Base-by-base conservation (phyloP, 202 grass and related monocot species). In the Brachypodium distachyon region DNA sequence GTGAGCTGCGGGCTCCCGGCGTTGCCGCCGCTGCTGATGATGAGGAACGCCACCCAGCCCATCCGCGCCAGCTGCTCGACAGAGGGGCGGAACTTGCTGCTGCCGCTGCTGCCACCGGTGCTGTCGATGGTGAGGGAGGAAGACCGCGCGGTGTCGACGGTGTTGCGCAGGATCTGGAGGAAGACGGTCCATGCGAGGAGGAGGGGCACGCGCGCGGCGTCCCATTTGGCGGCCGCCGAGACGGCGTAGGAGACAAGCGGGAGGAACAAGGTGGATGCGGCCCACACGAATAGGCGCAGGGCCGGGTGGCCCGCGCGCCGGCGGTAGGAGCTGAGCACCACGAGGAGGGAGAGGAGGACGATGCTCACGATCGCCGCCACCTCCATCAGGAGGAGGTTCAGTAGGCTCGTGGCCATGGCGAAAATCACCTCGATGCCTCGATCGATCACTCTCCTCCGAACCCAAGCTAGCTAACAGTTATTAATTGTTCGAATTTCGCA, bases 101-200 rank as follows among this genome's bases (percentile, higher is more conserved):
- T 51, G 0, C 78, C 72, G 16, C 7, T 38, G 68, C 42, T 31
- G 34, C 65, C 49, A 36, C 33, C 2, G 51, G 29, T 53, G 78
- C 1, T n/a, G 66, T 69, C 42, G 85, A 83, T 78, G 40, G 67
- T 73, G 4, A 61, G 57, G 12, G 68, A 69, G 7, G 74, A 79
- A 11, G 16, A 79, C 1, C 80, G 53, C 7, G 85, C 80, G 27
- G 80, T 87, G 85, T 87, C 85, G 68, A 87, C 54, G 68, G 85
- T 87, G 85, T 83, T 87, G 74, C 80, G 74, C 26, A 87, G 80
- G 41, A 83, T 79, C 80, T 87, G 74, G 80, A 87, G 85, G 80
- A 87, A 83, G 34, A 87, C 85, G 19, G 74, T 87, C 85, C 85
- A 87, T 25, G 74, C 43, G 34, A 87, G 85, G 34, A 87, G 85